Percentiles rank a stretch among this genome's conserved stretches.
Conservation (phyloP, 1,284 basidiomycete genomes). For the Leccinum subrobustum region DNA sequence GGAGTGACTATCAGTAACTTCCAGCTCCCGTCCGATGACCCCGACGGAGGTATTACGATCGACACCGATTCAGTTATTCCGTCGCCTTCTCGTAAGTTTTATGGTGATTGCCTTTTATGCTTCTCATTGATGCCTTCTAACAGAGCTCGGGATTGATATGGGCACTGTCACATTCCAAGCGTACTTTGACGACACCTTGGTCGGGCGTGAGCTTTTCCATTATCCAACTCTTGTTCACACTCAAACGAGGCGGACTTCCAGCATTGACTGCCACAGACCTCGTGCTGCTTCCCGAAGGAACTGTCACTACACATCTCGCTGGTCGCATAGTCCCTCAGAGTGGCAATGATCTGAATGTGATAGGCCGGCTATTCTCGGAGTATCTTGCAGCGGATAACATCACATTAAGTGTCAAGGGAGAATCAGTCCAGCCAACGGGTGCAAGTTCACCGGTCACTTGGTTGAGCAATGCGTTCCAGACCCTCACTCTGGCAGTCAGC, state of each 20-base stretch:
- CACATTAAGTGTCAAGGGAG: conserved; percentile 59
- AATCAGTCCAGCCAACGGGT: conserved; percentile 61
- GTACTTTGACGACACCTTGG: conserved; percentile 51
- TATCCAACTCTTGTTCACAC: background rate
- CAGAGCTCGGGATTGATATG: conserved; percentile 72
- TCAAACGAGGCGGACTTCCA: conserved; percentile 24
- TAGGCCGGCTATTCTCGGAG: conserved; percentile 67
- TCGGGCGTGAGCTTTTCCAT: conserved; percentile 50
- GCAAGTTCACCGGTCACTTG: conserved; percentile 54
- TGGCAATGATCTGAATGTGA: conserved; percentile 50
- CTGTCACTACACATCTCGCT: conserved; percentile 51
- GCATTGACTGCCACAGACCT: conserved; percentile 53
- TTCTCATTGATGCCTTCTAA: conserved; percentile 2
- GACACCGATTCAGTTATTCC: conserved; percentile 68
- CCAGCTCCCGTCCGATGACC: conserved; percentile 61
- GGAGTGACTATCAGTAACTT: conserved; percentile 73
- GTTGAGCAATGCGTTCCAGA: conserved; percentile 72
- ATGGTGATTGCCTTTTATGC: background rate
- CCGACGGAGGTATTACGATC: conserved; percentile 69
- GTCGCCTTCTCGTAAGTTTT: conserved; percentile 58
- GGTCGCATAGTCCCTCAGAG: conserved; percentile 66
- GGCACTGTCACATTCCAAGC: conserved; percentile 68
- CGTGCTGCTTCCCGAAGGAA: conserved; percentile 51
- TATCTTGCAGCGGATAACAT: conserved; percentile 68
- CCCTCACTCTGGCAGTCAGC: conserved; percentile 59